Conservation (phyloP, 371 early-diverging fungal species). For the Sporodiniella umbellata region DNA sequence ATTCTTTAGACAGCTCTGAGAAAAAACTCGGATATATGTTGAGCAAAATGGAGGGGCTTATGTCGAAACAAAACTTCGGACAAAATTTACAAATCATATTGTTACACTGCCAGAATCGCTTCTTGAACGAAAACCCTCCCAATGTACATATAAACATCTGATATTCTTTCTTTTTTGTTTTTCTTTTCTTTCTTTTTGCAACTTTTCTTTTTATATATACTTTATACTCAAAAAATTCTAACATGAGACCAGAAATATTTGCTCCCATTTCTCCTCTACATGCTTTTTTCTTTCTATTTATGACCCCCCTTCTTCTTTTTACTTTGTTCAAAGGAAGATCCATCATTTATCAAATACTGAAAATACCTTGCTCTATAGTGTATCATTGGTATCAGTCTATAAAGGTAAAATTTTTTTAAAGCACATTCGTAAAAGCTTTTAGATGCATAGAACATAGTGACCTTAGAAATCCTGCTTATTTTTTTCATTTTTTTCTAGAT, state of each 20-base stretch:
- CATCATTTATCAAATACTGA: background rate
- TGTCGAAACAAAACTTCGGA: too few relatives aligned
- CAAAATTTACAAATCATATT: slow-evolving; percentile 50
- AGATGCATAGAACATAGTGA: too few relatives aligned
- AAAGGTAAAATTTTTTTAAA: too few relatives aligned
- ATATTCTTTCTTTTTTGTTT: background rate
- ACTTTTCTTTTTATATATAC: background rate
- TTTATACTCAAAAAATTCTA: background rate
- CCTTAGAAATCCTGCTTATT: too few relatives aligned
- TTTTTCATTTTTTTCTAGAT: slow-evolving; percentile 13
- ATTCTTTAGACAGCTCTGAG: too few relatives aligned
- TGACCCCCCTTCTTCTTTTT: background rate
- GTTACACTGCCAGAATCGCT: slow-evolving; percentile 51
- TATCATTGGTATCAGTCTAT: background rate
- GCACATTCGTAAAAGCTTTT: too few relatives aligned
- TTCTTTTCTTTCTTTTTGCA: background rate
- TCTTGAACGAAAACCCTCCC: slow-evolving; percentile 44
- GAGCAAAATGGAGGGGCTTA: too few relatives aligned
- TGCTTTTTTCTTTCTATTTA: background rate
- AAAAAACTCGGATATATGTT: too few relatives aligned
- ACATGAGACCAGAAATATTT: background rate
- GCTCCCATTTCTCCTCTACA: background rate
- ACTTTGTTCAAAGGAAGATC: background rate
- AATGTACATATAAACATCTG: slow-evolving; percentile 22
- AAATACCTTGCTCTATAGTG: background rate